These are phyloP conservation scores for Gentiana macrophylla DNA, from an alignment of 257 asterid genomes.

Conservation along the genomic window DNA sequence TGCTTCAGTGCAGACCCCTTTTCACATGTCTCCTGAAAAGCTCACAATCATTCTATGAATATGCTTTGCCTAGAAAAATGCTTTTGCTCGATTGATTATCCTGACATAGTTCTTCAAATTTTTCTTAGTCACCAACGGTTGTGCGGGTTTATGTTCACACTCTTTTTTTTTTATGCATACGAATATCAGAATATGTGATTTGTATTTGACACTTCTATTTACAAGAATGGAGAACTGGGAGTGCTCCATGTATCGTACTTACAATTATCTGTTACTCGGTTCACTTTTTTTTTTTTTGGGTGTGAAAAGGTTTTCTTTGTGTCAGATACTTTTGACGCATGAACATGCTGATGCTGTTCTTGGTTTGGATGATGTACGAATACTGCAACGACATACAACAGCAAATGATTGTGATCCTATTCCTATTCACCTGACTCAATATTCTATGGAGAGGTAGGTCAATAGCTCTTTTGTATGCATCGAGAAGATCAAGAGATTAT, in stretches of 20 bases:
- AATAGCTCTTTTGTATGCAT: neutral
- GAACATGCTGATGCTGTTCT: conserved; percentile 99
- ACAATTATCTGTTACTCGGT: neutral
- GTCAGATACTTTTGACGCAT: conserved; percentile 87
- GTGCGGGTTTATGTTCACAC: no score
- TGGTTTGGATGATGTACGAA: conserved; percentile 91
- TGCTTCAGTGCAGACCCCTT: no score
- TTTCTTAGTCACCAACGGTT: no score
- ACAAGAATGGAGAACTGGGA: no score
- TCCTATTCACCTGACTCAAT: conserved; percentile 64
- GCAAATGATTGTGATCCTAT: conserved; percentile 86
- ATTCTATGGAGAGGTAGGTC: conserved; percentile 77
- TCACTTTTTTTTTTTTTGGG: neutral
- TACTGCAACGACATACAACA: conserved; percentile 86
- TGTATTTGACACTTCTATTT: neutral
- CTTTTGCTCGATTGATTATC: no score
- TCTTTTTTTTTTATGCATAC: no score
- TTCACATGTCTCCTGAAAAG: no score
- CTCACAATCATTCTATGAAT: no score
- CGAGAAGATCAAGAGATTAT: neutral
- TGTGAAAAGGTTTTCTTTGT: conserved; percentile 10
- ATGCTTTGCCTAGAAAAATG: no score
- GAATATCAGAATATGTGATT: no score
- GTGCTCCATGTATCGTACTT: neutral
- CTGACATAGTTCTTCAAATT: no score